Evolutionary conservation across 2,329 filamentous ascomycete species (phyloP).

Genomic region (Decorospora gaudefroyi): DNA sequence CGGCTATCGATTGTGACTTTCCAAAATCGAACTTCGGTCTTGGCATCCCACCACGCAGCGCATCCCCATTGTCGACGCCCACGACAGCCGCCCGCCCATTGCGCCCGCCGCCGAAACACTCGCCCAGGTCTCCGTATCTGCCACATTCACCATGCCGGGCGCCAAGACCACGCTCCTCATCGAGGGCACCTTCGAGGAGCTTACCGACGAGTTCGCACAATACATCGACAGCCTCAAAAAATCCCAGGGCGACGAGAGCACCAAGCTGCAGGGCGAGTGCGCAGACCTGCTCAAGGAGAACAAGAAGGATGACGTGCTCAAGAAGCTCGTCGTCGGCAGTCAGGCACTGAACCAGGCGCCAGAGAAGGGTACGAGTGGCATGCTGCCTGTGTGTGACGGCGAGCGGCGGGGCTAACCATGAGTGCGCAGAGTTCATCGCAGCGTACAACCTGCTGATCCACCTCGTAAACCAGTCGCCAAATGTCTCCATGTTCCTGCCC

Average conservation of each 20-base stretch:
- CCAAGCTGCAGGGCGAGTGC: slow-evolving; percentile 63
- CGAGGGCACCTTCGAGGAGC: slow-evolving; percentile 91
- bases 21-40: slow-evolving; percentile 34
- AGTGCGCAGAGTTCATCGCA: slow-evolving; percentile 75
- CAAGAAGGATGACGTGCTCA: slow-evolving; percentile 81
- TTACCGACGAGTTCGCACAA: slow-evolving; percentile 90
- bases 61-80: slow-evolving; percentile 30
- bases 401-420: slow-evolving; percentile 32
- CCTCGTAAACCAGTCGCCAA: slow-evolving; percentile 83
- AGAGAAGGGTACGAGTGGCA: slow-evolving; percentile 69
- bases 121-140: slow-evolving; percentile 29
- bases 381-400: slow-evolving; percentile 10
- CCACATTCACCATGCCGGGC: slow-evolving; percentile 58
- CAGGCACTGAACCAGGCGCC: slow-evolving; percentile 78
- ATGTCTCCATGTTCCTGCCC: slow-evolving; percentile 83
- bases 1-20: slow-evolving; percentile 25
- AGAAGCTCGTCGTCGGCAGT: slow-evolving; percentile 84
- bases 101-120: slow-evolving; percentile 22
- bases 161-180: slow-evolving; percentile 69
- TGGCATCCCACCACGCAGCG: slow-evolving; percentile 38
- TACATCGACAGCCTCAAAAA: slow-evolving; percentile 86
- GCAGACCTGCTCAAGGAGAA: slow-evolving; percentile 69
- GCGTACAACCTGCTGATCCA: slow-evolving; percentile 97
- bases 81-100: slow-evolving; percentile 28
- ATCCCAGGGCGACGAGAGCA: slow-evolving; percentile 57